Conservation (phyloP, 495 filamentous ascomycete species). For the Penicillium canariense region DNA sequence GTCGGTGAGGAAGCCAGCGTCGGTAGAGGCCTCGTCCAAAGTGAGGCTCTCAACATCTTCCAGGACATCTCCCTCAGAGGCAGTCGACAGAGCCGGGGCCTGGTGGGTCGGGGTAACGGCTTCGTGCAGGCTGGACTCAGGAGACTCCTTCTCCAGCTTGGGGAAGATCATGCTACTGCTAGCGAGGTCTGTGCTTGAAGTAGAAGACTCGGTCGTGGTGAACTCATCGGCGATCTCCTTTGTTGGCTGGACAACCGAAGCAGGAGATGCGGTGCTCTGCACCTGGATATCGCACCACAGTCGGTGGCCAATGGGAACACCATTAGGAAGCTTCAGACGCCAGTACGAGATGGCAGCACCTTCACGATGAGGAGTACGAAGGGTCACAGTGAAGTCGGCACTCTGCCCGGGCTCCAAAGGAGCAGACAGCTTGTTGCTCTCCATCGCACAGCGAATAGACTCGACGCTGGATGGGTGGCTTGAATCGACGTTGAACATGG, state of each 20-base stretch:
- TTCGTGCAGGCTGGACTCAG: conserved; percentile 73
- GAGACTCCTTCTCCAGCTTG: conserved; percentile 91
- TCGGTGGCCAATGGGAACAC: conserved; percentile 82
- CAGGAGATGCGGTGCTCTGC: conserved; percentile 27
- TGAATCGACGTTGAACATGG: conserved; percentile 86
- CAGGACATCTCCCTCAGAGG: conserved; percentile 52
- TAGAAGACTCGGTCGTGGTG: conserved; percentile 18
- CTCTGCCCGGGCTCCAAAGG: conserved; percentile 68
- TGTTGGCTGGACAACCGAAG: conserved; percentile 13
- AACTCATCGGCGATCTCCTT: conserved; percentile 25
- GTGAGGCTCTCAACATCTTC: conserved; percentile 70
- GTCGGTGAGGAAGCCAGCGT: conserved; percentile 82
- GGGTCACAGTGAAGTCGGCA: conserved; percentile 75
- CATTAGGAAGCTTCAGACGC: conserved; percentile 82
- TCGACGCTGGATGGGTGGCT: conserved; percentile 69
- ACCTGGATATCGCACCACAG: conserved; percentile 93
- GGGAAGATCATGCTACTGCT: conserved; percentile 92
- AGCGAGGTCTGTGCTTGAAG: conserved; percentile 14
- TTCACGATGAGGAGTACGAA: conserved; percentile 71
- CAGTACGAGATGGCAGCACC: conserved; percentile 91
- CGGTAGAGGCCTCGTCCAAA: conserved; percentile 56
- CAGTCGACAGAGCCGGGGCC: conserved; percentile 35
- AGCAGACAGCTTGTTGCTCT: conserved; percentile 74
- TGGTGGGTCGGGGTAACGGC: conserved; percentile 31
- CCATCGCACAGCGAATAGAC: conserved; percentile 68